Percentiles rank a stretch among this genome's conserved stretches.
Evolutionary conservation across 192 early-diverging fungal genomes (phyloP).

Genomic region (Anaeromyces robustus): DNA sequence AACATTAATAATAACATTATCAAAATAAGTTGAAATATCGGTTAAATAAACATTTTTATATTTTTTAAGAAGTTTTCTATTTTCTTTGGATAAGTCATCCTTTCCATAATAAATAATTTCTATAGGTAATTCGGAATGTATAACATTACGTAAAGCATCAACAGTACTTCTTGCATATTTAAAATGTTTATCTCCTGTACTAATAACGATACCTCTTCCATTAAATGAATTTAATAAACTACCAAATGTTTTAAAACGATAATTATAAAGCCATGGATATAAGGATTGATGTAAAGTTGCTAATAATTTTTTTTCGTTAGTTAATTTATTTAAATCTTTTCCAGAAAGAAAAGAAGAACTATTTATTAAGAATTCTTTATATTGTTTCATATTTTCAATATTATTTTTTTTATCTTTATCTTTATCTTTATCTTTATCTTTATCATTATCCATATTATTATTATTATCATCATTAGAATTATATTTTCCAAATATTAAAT

Average conservation of each 20-base stretch:
- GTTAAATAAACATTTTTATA: slow-evolving; percentile 15
- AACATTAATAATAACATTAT: slow-evolving; percentile 19
- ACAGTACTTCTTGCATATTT: slow-evolving; percentile 17
- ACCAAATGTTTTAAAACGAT: not conserved
- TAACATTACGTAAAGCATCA: slow-evolving; percentile 14
- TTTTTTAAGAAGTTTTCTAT: slow-evolving; percentile 9
- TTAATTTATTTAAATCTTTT: not conserved
- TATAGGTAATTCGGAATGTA: slow-evolving; percentile 34
- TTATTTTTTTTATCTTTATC: no score
- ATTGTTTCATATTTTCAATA: no score
- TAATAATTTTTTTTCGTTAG: not conserved
- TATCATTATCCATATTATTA: no score
- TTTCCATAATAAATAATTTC: slow-evolving; percentile 35
- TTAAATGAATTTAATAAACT: not conserved
- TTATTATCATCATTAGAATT: no score
- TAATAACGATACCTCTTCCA: slow-evolving; percentile 25
- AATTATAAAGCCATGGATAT: not conserved
- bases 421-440: no score
- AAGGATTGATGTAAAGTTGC: not conserved
- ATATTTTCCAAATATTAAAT: no score
- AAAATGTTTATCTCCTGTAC: slow-evolving; percentile 28
- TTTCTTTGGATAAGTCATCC: slow-evolving; percentile 13
- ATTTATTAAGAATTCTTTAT: not conserved
- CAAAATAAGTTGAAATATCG: slow-evolving; percentile 15
- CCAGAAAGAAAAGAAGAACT: not conserved